Base-by-base conservation (phyloP, 2,329 filamentous ascomycete species). In the Gnomoniopsis smithogilvyi region DNA sequence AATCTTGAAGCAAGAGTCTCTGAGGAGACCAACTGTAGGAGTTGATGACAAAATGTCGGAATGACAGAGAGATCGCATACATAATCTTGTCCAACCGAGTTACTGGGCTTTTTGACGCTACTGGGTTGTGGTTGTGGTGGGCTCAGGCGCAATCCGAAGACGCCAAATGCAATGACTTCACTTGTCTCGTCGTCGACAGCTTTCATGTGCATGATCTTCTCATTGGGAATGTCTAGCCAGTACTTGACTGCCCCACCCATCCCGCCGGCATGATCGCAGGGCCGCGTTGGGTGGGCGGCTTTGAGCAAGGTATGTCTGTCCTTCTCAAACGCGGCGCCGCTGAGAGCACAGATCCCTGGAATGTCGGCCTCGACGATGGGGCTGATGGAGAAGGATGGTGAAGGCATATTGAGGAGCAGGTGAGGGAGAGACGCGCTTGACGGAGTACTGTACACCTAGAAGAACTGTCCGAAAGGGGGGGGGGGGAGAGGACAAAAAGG, bases 291-390 rank as follows among this genome's bases (percentile, higher is more conserved):
- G 65, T 63, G 54, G 22, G 61, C 58, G n/a, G 64, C 54, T 58
- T 72, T 73, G 62, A 76, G 66, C 64, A 72, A 64, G 2, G 72
- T 74, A 47, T 75, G 70, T 19, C 62, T 57, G 51, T 66, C 67
- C 57, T 55, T 62, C 48, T 62, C 60, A 51, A 76, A 77, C 48
- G 72, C 69, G 26, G 67, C 65, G 52, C 67, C 64, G 54, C 67
- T 63, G 61, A 73, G 65, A 12, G 63, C 56, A 34, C 70, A 56
- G 60, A 77, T 67, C n/a, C 57, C 58, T 6, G 68, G 63, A 36
- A 71, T 62, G 61, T 77, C 74, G 6, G 49, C 49, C 6, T 56
- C 34, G 17, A 54, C 49, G 22, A 60, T 48, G 21, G 58, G 58
- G 3, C 43, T 21, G 12, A 63, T 55, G 11, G 58, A 51, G n/a